A percentile compares a stretch with the other conserved stretches of the same genome.
Evolutionary conservation across 75 land plant species (phyloP).

Genomic region (Pinus albicaulis): DNA sequence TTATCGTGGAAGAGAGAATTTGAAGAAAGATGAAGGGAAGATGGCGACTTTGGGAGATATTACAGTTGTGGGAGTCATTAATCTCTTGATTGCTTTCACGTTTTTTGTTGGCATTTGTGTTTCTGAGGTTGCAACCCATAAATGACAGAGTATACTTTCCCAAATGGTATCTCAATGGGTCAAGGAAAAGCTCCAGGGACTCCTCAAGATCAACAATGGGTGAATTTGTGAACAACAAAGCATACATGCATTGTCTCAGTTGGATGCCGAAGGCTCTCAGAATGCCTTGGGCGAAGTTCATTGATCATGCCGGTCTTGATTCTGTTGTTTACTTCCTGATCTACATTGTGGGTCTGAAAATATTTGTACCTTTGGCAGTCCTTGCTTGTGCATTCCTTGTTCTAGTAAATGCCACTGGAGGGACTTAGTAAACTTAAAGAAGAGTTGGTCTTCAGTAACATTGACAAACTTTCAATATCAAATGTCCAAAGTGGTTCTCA

Average conservation of each 20-base stretch:
- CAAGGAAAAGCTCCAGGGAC: constrained; percentile 12
- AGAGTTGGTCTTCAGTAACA: no score
- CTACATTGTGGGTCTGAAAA: constrained; percentile 60
- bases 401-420: no score
- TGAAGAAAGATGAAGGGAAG: background rate
- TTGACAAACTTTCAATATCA: no score
- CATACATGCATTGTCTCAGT: constrained; percentile 52
- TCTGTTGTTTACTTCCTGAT: constrained; percentile 60
- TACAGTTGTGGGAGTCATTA: constrained; percentile 40
- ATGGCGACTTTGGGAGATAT: constrained; percentile 45
- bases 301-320: constrained; percentile 73
- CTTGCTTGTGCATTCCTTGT: no score
- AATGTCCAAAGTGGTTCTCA: no score
- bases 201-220: constrained; percentile 7
- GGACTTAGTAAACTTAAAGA: no score
- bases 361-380: no score
- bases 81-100: constrained; percentile 29
- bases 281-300: constrained; percentile 68
- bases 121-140: constrained; percentile 50
- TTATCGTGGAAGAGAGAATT: no score
- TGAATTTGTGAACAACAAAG: constrained; percentile 38
- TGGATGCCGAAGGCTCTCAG: constrained; percentile 60
- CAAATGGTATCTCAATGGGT: constrained; percentile 59
- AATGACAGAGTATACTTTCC: constrained; percentile 65
- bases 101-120: constrained; percentile 50